Percentiles rank a stretch among this genome's conserved stretches.
phyloP scores from a whole-genome alignment of 208 protist species.

The Crithidia brevicula region DNA sequence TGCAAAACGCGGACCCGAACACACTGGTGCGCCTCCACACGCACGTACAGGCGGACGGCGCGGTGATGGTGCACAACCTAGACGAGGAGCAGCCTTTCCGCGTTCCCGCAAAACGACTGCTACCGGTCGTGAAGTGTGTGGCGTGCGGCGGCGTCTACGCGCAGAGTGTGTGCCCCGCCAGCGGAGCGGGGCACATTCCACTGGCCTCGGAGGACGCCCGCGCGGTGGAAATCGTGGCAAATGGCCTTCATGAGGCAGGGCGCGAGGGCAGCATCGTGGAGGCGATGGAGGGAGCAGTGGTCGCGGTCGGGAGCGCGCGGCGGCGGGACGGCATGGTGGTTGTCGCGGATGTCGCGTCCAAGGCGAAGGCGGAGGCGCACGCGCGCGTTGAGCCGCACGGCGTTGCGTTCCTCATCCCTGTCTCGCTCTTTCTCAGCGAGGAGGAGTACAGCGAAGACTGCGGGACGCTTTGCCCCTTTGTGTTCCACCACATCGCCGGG shows the following conservation, averaged over 20 bases:
- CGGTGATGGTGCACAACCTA: slow-evolving; percentile 31
- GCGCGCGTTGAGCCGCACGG: neutral
- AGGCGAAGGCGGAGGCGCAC: slow-evolving; percentile 11
- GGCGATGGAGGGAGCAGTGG: slow-evolving; percentile 22
- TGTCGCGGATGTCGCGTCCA: slow-evolving; percentile 6
- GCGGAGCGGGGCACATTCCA: slow-evolving; percentile 31
- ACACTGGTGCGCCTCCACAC: slow-evolving; percentile 38
- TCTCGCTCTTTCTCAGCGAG: slow-evolving; percentile 40
- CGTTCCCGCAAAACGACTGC: slow-evolving; percentile 38
- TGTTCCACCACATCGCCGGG: slow-evolving; percentile 41
- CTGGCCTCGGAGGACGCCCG: slow-evolving; percentile 43
- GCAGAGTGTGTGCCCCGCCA: slow-evolving; percentile 26
- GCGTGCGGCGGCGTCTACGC: slow-evolving; percentile 45
- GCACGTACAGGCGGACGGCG: slow-evolving; percentile 32
- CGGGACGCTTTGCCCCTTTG: slow-evolving; percentile 59
- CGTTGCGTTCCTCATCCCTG: slow-evolving; percentile 37
- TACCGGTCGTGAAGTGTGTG: slow-evolving; percentile 58
- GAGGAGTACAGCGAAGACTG: slow-evolving; percentile 34
- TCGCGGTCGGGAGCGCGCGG: slow-evolving; percentile 21
- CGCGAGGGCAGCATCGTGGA: slow-evolving; percentile 1
- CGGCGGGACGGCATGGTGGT: slow-evolving; percentile 11
- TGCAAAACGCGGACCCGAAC: slow-evolving; percentile 25
- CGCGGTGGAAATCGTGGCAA: slow-evolving; percentile 37
- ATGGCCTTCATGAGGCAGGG: slow-evolving; percentile 16
- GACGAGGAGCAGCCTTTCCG: slow-evolving; percentile 28